Percentiles rank a stretch among this genome's conserved stretches.
phyloP scores from a whole-genome alignment of 768 basidiomycete species.

The Suillus subaureus region DNA sequence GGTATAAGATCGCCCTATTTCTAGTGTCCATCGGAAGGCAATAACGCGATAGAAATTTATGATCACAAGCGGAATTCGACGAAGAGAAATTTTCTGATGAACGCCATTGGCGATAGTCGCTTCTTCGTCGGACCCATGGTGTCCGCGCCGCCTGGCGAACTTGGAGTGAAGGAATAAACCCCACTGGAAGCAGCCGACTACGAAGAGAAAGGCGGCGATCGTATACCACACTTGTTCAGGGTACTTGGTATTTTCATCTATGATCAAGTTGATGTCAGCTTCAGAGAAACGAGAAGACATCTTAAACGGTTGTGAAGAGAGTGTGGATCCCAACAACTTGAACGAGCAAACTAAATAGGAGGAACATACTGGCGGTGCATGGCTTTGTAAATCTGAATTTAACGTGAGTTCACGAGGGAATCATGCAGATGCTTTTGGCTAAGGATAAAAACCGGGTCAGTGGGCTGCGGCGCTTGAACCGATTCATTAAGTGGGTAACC shows the following conservation, averaged over 20 bases:
- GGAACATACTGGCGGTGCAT: not conserved
- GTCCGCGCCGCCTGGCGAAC: slow-evolving; percentile 11
- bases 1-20: slow-evolving; percentile 43
- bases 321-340: not conserved
- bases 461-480: not conserved
- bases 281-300: not conserved
- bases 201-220: slow-evolving; percentile 17
- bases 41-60: slow-evolving; percentile 48
- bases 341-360: not conserved
- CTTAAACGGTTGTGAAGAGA: not conserved
- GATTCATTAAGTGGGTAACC: not conserved
- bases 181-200: slow-evolving; percentile 30
- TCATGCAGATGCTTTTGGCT: not conserved
- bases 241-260: not conserved
- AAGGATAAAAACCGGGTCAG: not conserved
- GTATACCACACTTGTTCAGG: slow-evolving; percentile 22
- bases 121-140: slow-evolving; percentile 20
- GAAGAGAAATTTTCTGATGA: slow-evolving; percentile 40
- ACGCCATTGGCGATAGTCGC: not conserved
- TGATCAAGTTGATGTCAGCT: not conserved
- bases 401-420: not conserved
- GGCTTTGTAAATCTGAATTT: not conserved
- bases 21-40: slow-evolving; percentile 50
- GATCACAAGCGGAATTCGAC: slow-evolving; percentile 38
- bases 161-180: slow-evolving; percentile 26